Evolutionary conservation across 192 early-diverging fungal species (phyloP).

Genomic region (Mortierella hygrophila): DNA sequence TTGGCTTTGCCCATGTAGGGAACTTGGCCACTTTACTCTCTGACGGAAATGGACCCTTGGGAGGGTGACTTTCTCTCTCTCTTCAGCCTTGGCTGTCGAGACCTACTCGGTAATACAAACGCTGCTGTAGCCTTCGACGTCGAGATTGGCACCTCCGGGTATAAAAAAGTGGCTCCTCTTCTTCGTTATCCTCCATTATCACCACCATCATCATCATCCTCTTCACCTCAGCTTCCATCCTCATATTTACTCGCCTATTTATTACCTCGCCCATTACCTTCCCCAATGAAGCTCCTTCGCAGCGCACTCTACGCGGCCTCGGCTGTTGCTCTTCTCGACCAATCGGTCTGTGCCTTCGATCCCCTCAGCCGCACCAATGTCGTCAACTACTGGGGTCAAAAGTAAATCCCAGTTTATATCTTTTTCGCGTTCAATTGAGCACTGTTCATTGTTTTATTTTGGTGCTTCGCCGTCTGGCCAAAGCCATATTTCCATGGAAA

Average conservation of each 20-base stretch:
- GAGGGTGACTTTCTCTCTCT: neutral
- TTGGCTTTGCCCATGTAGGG: no score
- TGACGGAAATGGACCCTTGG: no score
- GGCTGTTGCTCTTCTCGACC: neutral
- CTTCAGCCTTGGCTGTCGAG: neutral
- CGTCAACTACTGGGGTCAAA: constrained; percentile 54
- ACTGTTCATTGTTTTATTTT: neutral
- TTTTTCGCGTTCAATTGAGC: neutral
- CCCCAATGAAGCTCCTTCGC: constrained; percentile 1
- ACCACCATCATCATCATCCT: neutral
- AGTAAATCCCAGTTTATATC: neutral
- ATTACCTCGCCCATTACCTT: neutral
- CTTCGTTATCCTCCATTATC: neutral
- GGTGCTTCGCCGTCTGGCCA: no score
- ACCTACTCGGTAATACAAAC: neutral
- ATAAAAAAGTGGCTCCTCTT: neutral
- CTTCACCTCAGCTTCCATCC: neutral
- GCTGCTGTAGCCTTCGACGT: neutral
- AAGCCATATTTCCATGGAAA: no score
- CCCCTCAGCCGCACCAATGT: constrained; percentile 29
- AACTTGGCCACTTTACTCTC: no score
- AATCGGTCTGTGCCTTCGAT: constrained; percentile 6
- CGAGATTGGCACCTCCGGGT: neutral
- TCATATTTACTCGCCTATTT: neutral
- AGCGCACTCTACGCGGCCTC: neutral